Conservation (phyloP, 2,329 filamentous ascomycete genomes). For the Bipolaris sorokiniana region DNA sequence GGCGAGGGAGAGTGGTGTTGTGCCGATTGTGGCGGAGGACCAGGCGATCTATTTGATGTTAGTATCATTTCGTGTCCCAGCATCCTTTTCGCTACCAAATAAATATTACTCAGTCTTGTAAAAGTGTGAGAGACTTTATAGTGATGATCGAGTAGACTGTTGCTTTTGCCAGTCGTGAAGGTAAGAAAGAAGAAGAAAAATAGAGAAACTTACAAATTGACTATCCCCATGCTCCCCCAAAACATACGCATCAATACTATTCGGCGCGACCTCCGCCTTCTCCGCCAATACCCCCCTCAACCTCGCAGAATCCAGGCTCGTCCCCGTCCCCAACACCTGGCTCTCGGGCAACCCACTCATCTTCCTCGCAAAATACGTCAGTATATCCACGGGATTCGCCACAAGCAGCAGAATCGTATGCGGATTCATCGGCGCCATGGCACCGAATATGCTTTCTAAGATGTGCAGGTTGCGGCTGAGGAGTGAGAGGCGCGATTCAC, state of each 20-base stretch:
- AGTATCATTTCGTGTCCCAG: neutral
- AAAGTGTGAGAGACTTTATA: too few relatives aligned
- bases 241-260: slow-evolving; percentile 53
- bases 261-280: slow-evolving; percentile 48
- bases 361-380: slow-evolving; percentile 58
- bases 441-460: slow-evolving; percentile 54
- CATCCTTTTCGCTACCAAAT: too few relatives aligned
- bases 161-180: neutral
- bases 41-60: slow-evolving; percentile 47
- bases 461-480: slow-evolving; percentile 58
- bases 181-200: neutral
- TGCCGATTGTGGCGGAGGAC: slow-evolving; percentile 54
- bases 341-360: slow-evolving; percentile 55
- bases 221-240: slow-evolving; percentile 58
- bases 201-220: slow-evolving; percentile 48
- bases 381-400: slow-evolving; percentile 62
- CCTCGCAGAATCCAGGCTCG: slow-evolving; percentile 60
- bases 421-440: slow-evolving; percentile 57
- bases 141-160: neutral
- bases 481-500: slow-evolving; percentile 55
- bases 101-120: too few relatives aligned
- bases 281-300: slow-evolving; percentile 54
- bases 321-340: slow-evolving; percentile 62
- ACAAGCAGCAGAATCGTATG: slow-evolving; percentile 60
- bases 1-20: slow-evolving; percentile 49